A percentile compares a stretch with the other conserved stretches of the same genome.
These are phyloP conservation scores for Neocatenulostroma microsporum DNA, from an alignment of 2,329 filamentous ascomycete species.

Conservation along the genomic window DNA sequence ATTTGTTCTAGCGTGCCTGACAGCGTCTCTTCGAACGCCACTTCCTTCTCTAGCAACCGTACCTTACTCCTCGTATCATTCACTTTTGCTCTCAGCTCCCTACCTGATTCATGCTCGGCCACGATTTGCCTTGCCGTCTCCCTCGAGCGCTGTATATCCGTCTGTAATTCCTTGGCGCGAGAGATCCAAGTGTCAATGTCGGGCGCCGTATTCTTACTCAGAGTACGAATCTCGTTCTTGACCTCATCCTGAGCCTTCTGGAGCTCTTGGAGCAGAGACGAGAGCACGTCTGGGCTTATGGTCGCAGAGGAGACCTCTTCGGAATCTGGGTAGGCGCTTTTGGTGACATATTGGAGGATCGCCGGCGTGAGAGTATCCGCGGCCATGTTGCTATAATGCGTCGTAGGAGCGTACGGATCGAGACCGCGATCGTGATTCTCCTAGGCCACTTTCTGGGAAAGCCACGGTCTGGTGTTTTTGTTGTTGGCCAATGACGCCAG, in stretches of 20 bases:
- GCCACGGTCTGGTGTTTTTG: too few species aligned
- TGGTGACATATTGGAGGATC: constrained; percentile 55
- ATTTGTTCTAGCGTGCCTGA: constrained; percentile 45
- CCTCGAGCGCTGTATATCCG: constrained; percentile 75
- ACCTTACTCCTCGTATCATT: constrained; percentile 53
- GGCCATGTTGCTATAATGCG: too few species aligned
- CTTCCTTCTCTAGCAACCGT: constrained; percentile 49
- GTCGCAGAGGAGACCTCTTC: constrained; percentile 37
- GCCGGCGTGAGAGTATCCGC: constrained; percentile 45
- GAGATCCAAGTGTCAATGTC: constrained; percentile 81
- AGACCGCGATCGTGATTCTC: too few species aligned
- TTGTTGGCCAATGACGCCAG: too few species aligned
- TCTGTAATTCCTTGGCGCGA: constrained; percentile 75
- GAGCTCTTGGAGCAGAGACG: constrained; percentile 42
- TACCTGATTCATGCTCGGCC: constrained; percentile 63
- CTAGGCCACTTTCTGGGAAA: too few species aligned
- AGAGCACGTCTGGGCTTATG: constrained; percentile 1
- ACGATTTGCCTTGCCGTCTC: constrained; percentile 74
- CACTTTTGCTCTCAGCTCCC: constrained; percentile 55
- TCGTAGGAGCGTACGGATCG: too few species aligned
- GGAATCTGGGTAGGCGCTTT: constrained; percentile 49
- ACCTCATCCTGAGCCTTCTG: constrained; percentile 45
- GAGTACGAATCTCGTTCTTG: constrained; percentile 62
- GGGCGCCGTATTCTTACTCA: constrained; percentile 68
- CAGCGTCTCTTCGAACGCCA: constrained; percentile 51